Percentiles rank a stretch among this genome's conserved stretches.
Evolutionary conservation across 2,329 filamentous ascomycete genomes (phyloP).

Genomic region (Fusarium austroafricanum): DNA sequence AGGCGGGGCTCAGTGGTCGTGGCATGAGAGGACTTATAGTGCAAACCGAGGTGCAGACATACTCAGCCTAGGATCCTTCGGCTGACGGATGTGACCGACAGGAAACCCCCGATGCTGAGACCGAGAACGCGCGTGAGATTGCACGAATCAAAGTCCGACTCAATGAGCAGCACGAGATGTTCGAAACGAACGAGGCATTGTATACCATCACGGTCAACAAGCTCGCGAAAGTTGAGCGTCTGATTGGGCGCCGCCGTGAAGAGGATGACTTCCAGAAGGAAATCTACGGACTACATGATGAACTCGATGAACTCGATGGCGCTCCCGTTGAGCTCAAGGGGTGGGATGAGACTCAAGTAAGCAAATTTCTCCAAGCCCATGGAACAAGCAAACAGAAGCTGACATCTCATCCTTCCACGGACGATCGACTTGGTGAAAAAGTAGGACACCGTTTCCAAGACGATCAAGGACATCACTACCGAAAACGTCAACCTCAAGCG

Average conservation of each 20-base stretch:
- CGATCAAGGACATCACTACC: background rate
- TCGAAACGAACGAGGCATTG: background rate
- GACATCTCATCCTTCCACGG: background rate
- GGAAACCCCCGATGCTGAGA: background rate
- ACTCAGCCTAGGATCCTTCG: constrained; percentile 32
- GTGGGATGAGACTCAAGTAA: background rate
- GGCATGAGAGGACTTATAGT: constrained; percentile 10
- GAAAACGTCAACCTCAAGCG: background rate
- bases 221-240: background rate
- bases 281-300: too few species aligned
- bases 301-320: too few species aligned
- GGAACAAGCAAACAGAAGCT: background rate
- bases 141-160: background rate
- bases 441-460: background rate
- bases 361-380: background rate
- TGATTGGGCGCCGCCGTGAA: too few species aligned
- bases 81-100: constrained; percentile 32
- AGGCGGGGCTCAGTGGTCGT: constrained; percentile 22
- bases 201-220: background rate
- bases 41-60: constrained; percentile 36
- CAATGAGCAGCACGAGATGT: background rate
- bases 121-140: background rate
- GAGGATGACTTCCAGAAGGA: too few species aligned
- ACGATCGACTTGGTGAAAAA: background rate
- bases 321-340: background rate